Percentiles rank a stretch among this genome's conserved stretches.
These are phyloP conservation scores for Nicotiana noctiflora DNA, from an alignment of 257 asterid species.

Conservation along the genomic window DNA sequence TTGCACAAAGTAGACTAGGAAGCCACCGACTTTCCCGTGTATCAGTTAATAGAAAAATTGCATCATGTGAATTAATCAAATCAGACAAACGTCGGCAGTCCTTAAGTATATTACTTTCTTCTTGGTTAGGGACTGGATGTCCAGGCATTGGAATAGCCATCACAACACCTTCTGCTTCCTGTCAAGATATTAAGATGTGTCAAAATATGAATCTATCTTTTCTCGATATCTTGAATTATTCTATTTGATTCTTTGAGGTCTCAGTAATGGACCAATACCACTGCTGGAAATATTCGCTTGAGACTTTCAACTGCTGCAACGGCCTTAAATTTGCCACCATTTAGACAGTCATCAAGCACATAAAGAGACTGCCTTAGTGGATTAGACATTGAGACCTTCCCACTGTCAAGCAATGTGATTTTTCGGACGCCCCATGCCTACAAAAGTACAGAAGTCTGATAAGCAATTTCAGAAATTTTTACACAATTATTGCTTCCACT, in stretches of 20 bases:
- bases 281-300: conserved; percentile 76
- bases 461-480: neutral
- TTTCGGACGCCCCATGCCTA: conserved; percentile 98
- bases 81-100: conserved; percentile 59
- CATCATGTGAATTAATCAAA: conserved; percentile 80
- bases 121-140: conserved; percentile 65
- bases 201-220: neutral
- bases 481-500: neutral
- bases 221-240: neutral
- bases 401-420: conserved; percentile 80
- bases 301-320: conserved; percentile 78
- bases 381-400: conserved; percentile 92
- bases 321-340: conserved; percentile 91
- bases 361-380: conserved; percentile 92
- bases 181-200: conserved; percentile 8
- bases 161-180: conserved; percentile 81
- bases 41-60: conserved; percentile 76
- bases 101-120: conserved; percentile 61
- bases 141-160: conserved; percentile 99
- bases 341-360: conserved; percentile 74
- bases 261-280: conserved; percentile 29
- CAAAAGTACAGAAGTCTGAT: neutral
- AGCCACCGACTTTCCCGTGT: conserved; percentile 99
- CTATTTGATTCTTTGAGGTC: neutral
- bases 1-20: conserved; percentile 83